phyloP scores from a whole-genome alignment of 1,284 basidiomycete species.

The Ganoderma leucocontextum region DNA sequence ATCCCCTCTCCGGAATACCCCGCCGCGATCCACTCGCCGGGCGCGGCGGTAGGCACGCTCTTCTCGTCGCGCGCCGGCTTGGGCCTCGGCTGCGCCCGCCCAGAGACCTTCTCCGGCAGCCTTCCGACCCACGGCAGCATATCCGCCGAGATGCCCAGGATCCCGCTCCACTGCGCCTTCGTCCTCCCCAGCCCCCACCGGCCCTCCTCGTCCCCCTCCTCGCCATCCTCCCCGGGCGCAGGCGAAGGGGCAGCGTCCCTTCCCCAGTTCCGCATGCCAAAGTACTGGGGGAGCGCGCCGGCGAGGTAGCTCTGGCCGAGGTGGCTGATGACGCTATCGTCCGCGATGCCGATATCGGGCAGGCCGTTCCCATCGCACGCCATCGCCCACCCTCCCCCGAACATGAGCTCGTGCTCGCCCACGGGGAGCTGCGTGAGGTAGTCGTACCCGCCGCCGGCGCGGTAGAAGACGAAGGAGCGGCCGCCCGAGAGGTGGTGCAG shows the following conservation, averaged over 20 bases:
- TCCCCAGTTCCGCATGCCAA: conserved; percentile 52
- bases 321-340: conserved; percentile 51
- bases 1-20: conserved; percentile 75
- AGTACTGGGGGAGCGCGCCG: conserved; percentile 52
- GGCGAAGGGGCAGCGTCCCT: conserved; percentile 39
- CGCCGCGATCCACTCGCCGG: conserved; percentile 61
- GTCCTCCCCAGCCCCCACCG: conserved; percentile 50
- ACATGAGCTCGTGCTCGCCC: conserved; percentile 65
- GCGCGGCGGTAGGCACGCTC: conserved; percentile 32
- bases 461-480: conserved; percentile 68
- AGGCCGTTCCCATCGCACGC: conserved; percentile 41
- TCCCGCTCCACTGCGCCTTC: conserved; percentile 59
- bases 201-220: conserved; percentile 16
- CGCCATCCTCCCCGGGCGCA: conserved; percentile 18
- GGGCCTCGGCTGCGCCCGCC: conserved; percentile 40
- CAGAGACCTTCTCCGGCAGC: conserved; percentile 46
- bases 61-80: not conserved
- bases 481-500: conserved; percentile 42
- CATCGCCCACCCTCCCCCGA: conserved; percentile 59
- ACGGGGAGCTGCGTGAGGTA: conserved; percentile 76
- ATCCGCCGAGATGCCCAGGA: conserved; percentile 58
- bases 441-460: conserved; percentile 60
- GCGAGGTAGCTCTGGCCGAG: conserved; percentile 47
- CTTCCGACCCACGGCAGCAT: conserved; percentile 56
- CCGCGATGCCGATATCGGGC: conserved; percentile 51